Evolutionary conservation across 192 early-diverging fungal species (phyloP), one percentile per base, ranked within the genome.

Genomic region (Cladochytrium replicatum): DNA sequence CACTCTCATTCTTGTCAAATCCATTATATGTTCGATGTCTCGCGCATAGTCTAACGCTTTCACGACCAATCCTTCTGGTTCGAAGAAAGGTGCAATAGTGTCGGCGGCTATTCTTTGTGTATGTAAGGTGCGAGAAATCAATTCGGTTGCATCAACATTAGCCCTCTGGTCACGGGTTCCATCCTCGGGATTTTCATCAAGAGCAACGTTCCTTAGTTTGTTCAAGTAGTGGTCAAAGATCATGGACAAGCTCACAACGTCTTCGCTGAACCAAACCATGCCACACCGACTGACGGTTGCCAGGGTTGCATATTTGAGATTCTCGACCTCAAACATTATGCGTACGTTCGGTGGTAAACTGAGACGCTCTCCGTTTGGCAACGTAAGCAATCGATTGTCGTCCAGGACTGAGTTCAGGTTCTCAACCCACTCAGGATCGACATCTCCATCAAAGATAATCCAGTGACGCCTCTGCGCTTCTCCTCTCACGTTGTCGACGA

Each of bases 351-450:
- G 73, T 15, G 94, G 94, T 38, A 99, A 74, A 38, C 78, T 80
- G 60, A 99, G 67, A 42, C 97, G 87, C 71, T 99, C 97, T 50
- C 97, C 97, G 52, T 98, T 99, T 17, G 97, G 97, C 52, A 99
- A 61, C 4, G 97, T 99, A 31, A 99, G 70, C 48, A 97, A 69
- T 45, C 84, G 82, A 72, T 99, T 99, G 68, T 99, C 97, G 60
- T 98, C 97, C 31, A 99, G 70, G 11, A 99, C 94, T 39, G 85
- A 64, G 64, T 92, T 90, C 49, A 99, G 77, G 60, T 99, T 99
- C 71, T 99, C 97, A 15, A 99, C 94, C 97, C 97, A 99, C 61
- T 97, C 91, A 19, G 97, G 94, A 69, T 98, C 97, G 4, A 99
- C 93, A 66, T 98, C 95, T 61, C 95, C 97, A 66, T 98, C 97